Conservation (phyloP, 202 grass and related monocot species). For the Setaria viridis region DNA sequence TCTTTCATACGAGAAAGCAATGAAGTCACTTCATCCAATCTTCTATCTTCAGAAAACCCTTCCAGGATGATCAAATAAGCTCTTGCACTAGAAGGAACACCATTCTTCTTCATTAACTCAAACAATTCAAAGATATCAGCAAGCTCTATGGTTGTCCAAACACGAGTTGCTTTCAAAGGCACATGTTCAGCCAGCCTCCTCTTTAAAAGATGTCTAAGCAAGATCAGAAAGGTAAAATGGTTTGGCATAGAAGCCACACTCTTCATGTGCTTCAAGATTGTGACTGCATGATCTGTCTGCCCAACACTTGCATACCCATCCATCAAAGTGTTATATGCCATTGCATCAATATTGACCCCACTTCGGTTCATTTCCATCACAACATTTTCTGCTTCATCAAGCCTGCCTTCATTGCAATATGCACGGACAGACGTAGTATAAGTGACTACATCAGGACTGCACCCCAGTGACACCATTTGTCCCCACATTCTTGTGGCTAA, state of each 20-base stretch:
- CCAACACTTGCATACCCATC: conserved; percentile 50
- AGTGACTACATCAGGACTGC: conserved; percentile 54
- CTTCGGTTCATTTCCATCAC: conserved; percentile 52
- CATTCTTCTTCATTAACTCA: conserved; percentile 53
- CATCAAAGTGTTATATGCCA: conserved; percentile 66
- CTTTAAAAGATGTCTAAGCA: conserved; percentile 59
- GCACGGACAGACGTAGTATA: conserved; percentile 52
- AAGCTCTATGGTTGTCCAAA: conserved; percentile 54
- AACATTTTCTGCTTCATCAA: conserved; percentile 53
- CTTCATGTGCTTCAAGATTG: conserved; percentile 52
- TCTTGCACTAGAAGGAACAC: conserved; percentile 36
- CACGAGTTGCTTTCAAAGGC: conserved; percentile 23
- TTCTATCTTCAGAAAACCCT: conserved; percentile 51
- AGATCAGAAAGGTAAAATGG: conserved; percentile 51
- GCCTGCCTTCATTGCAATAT: conserved; percentile 56
- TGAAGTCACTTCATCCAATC: conserved; percentile 49
- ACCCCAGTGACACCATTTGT: conserved; percentile 59
- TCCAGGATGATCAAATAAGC: conserved; percentile 50
- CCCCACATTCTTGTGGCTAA: conserved; percentile 49
- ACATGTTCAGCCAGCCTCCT: conserved; percentile 34
- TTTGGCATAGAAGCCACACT: conserved; percentile 52
- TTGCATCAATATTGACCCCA: conserved; percentile 44
- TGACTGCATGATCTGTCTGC: conserved; percentile 46
- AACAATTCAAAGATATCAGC: conserved; percentile 57
- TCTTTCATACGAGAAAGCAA: conserved; percentile 61